Evolutionary conservation across 495 filamentous ascomycete species (phyloP), one percentile per base, ranked within the genome.

Genomic region (Pyrenula massariospora): DNA sequence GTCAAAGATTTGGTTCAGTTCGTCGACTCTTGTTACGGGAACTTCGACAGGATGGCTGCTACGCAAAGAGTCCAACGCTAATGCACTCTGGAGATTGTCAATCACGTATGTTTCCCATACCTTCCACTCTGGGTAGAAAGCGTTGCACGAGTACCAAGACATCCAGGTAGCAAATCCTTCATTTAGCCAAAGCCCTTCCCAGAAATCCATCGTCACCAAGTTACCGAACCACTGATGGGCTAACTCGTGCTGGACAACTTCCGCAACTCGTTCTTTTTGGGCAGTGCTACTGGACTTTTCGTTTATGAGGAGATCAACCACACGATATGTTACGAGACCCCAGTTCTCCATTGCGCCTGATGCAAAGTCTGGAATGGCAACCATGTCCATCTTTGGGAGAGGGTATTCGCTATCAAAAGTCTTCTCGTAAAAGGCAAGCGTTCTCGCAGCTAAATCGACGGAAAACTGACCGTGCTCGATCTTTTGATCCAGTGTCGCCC

Each of bases 191-290:
- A 98, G 74, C 25, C 90, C 92, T 70, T 96, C 91, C 93, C 93
- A 98, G 81, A 93, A 98, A 69, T 96, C 92, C 93, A 98, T 98
- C 48, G 93, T 98, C 50, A 98, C 93, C 57, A 98, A 76, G 71
- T 98, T 97, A 58, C 93, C 93, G 63, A 98, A 97, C 93, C 93
- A 98, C 71, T 98, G 93, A 73, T 98, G 93, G 49, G 93, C 93
- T 64, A 98, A 75, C 67, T 98, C 93, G 73, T 98, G 93, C 77
- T 94, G 90, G 20, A 96, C 93, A 48, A 89, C 86, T 66, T 96
- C 90, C 52, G 93, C 91, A 62, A 97, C 85, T 47, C 91, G 83
- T 75, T 96, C 86, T 72, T 94, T 95, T 53, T 84, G 84, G n/a
- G 85, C 84, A n/a, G 92, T 89, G 62, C 91, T 88, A 64, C 87